phyloP scores from a whole-genome alignment of 495 filamentous ascomycete genomes.

The Xylaria longipes region DNA sequence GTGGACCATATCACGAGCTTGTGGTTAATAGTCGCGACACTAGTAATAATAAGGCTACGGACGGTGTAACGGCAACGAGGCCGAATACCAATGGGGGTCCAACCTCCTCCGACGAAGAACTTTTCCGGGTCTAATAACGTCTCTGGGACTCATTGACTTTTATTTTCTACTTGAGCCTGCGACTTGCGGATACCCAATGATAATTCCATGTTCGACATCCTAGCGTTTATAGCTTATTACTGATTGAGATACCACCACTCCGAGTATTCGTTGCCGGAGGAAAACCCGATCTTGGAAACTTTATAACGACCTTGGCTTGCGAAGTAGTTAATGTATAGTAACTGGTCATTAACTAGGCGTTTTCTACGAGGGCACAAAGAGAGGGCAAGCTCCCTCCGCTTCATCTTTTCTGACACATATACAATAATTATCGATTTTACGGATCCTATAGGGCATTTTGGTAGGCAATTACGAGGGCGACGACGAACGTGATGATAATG shows the following conservation, averaged over 20 bases:
- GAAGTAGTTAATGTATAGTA: background rate
- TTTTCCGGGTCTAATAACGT: conserved; percentile 19
- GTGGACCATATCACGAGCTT: conserved; percentile 31
- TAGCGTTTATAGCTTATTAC: conserved; percentile 5
- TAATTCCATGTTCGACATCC: background rate
- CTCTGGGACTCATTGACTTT: background rate
- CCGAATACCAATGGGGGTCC: conserved; percentile 2
- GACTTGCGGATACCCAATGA: conserved; percentile 19
- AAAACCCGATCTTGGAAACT: background rate
- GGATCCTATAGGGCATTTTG: background rate
- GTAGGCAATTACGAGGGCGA: background rate
- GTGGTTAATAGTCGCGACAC: conserved; percentile 18
- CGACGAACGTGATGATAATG: background rate
- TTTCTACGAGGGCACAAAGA: background rate
- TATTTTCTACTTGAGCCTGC: background rate
- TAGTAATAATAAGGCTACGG: background rate
- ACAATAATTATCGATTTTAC: background rate
- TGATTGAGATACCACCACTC: background rate
- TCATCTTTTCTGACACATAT: background rate
- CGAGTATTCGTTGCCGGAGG: background rate
- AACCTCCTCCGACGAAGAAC: conserved; percentile 22
- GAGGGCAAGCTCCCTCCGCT: background rate
- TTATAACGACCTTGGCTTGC: background rate
- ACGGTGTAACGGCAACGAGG: background rate
- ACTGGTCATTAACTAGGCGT: background rate